These are phyloP conservation scores for Arachis stenosperma DNA, from an alignment of 306 rosid genomes.

Conservation along the genomic window DNA sequence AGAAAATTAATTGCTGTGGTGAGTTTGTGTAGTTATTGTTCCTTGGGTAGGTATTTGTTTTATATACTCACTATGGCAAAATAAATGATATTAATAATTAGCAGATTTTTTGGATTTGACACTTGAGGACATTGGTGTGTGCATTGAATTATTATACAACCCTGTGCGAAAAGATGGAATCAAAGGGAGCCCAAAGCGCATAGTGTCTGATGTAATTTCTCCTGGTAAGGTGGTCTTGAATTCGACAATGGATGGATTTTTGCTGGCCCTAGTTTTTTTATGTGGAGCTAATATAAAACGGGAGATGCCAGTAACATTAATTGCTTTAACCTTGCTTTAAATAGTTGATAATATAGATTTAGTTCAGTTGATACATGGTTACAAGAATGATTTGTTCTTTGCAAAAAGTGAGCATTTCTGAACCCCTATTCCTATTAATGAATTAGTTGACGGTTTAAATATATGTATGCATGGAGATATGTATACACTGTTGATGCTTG, in stretches of 20 bases:
- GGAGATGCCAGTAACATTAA: not conserved
- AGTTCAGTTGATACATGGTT: not conserved
- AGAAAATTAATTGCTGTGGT: slow-evolving; percentile 68
- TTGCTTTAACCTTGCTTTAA: slow-evolving; percentile 14
- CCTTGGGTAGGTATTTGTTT: slow-evolving; percentile 23
- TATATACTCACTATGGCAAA: slow-evolving; percentile 24
- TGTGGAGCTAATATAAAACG: slow-evolving; percentile 6
- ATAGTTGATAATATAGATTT: not conserved
- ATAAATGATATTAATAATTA: slow-evolving; percentile 34
- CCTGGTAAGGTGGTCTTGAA: slow-evolving; percentile 59
- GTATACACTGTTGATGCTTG: not conserved
- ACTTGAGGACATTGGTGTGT: slow-evolving; percentile 74
- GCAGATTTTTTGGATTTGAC: slow-evolving; percentile 82
- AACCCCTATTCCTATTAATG: not conserved
- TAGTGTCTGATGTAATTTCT: slow-evolving; percentile 61
- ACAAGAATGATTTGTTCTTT: not conserved
- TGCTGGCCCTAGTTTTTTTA: slow-evolving; percentile 24
- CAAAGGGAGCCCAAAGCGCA: slow-evolving; percentile 64
- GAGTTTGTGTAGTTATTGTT: slow-evolving; percentile 35
- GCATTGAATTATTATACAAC: slow-evolving; percentile 77
- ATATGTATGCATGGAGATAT: too few relatives aligned
- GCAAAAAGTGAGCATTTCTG: too few relatives aligned
- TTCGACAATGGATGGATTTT: slow-evolving; percentile 27
- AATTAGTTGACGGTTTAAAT: too few relatives aligned
- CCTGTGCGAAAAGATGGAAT: slow-evolving; percentile 84